phyloP scores from a whole-genome alignment of 176 grass and related monocot species.

The Calamus simplicifolius region DNA sequence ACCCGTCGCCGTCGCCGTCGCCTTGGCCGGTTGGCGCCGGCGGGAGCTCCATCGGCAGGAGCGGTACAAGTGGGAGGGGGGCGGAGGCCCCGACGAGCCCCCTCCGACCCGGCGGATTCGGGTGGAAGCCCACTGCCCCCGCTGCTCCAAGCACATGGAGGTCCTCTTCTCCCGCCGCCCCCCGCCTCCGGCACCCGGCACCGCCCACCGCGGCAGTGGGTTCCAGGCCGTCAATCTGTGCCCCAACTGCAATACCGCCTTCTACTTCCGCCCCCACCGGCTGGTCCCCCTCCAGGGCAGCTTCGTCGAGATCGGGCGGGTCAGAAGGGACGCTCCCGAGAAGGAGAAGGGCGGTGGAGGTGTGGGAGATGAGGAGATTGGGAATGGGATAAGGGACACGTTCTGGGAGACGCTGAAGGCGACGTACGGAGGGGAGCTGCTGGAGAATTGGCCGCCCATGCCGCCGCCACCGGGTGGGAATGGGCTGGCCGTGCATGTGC shows the following conservation, averaged over 20 bases:
- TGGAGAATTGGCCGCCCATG: conserved; percentile 37
- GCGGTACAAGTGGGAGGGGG: background rate
- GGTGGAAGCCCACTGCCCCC: conserved; percentile 55
- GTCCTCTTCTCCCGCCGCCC: conserved; percentile 46
- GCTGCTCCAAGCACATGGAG: conserved; percentile 42
- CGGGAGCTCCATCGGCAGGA: conserved; percentile 6
- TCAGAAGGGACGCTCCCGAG: background rate
- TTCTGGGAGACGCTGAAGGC: conserved; percentile 23
- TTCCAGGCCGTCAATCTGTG: conserved; percentile 41
- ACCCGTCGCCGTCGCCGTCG: conserved; percentile 13
- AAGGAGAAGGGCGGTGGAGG: conserved; percentile 14
- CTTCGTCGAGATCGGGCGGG: conserved; percentile 53
- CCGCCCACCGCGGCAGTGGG: background rate
- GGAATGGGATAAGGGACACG: conserved; percentile 33
- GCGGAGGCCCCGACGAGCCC: background rate
- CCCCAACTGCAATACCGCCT: conserved; percentile 38
- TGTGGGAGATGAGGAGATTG: conserved; percentile 9
- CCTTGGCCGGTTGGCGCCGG: conserved; percentile 1
- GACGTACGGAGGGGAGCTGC: conserved; percentile 23
- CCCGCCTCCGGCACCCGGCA: background rate
- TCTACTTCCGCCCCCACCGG: conserved; percentile 58
- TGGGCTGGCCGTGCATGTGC: conserved; percentile 11
- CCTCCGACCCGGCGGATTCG: conserved; percentile 26
- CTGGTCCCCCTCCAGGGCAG: conserved; percentile 58
- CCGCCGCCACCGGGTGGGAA: conserved; percentile 11